Evolutionary conservation across 352 stramenopile species (phyloP).

Genomic region (Bremia lactucae): DNA sequence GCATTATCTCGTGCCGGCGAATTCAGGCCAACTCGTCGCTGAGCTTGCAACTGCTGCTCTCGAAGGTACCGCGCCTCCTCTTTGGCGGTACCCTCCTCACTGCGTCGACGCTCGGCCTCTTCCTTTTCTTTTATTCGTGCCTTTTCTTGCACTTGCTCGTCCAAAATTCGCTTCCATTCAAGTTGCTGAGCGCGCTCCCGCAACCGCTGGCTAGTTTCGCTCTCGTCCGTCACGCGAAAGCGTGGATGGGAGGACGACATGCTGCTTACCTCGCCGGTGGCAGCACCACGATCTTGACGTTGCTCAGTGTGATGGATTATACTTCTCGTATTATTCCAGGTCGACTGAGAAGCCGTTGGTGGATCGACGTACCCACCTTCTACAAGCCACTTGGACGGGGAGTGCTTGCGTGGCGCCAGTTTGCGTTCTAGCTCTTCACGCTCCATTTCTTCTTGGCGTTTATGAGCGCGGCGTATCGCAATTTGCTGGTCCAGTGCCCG

Average conservation of each 20-base stretch:
- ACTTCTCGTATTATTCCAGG: constrained; percentile 13
- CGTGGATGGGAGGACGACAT: constrained; percentile 24
- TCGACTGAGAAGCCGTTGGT: constrained; percentile 4
- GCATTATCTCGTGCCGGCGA: constrained; percentile 9
- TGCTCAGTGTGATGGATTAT: constrained; percentile 12
- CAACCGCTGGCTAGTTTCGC: constrained; percentile 38
- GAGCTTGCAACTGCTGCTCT: constrained; percentile 52
- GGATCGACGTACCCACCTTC: constrained; percentile 38
- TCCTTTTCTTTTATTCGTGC: constrained; percentile 35
- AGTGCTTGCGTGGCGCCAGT: constrained; percentile 35
- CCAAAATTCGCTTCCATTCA: constrained; percentile 53
- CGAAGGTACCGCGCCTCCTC: constrained; percentile 43
- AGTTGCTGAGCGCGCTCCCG: constrained; percentile 56
- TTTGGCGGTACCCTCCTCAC: constrained; percentile 29
- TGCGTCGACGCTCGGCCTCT: constrained; percentile 22
- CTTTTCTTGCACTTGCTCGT: constrained; percentile 70
- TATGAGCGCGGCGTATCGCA: constrained; percentile 31
- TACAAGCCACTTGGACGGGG: constrained; percentile 61
- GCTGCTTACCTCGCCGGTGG: constrained; percentile 18
- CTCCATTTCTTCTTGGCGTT: constrained; percentile 44
- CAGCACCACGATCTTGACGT: constrained; percentile 17
- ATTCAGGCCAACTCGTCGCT: constrained; percentile 28
- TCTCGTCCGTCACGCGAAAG: constrained; percentile 50
- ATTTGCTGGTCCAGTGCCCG: constrained; percentile 66
- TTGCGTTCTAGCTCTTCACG: constrained; percentile 45